Evolutionary conservation across 805 yeast genomes (phyloP), one percentile per base, ranked within the genome.

Genomic region (Sugiyamaella boreocaroliniensis): DNA sequence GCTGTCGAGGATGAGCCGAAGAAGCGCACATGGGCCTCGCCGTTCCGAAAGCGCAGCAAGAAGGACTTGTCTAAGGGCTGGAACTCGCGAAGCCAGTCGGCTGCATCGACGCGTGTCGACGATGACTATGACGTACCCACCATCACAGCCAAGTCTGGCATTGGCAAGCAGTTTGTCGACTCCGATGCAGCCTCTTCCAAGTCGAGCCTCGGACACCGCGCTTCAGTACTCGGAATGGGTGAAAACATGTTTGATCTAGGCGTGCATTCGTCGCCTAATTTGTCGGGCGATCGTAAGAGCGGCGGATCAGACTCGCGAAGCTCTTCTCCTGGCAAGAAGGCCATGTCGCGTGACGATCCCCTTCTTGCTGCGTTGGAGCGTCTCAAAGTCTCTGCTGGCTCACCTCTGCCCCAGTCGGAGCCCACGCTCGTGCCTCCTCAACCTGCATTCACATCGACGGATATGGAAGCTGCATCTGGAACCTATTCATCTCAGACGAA

Each of bases 311-410:
- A 16, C 6, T 46, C 59, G 10, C 32, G 54, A 8, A 20, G 49
- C 14, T 34, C 54, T 3, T 52, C 64, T 20, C 55, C 61, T 3
- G 47, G 57, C 26, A 60, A 59, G 46, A 56, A 53, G 51, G 32
- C 45, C 19, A 34, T 57, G 53, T 52, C 64, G 9, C 49, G 60
- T 47, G 58, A 58, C n/a, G 82, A 80, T 58, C 83, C 83, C 8
- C 64, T 81, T 44, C 74, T 79, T 34, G 78, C 80, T 2, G 82
- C 82, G 1, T 64, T 80, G 49, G 78, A 76, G 53, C 75, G 73
- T 12, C 61, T 72, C 45, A 70, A 69, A 59, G 48, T 58, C 34
- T 53, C 63, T 18, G 48, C 57, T 12, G 44, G 54, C 5, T 51
- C 52, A 41, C 53, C 59, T 12, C 41, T 50, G 10, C 53, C 56